Evolutionary conservation across 306 rosid species (phyloP).

Genomic region (Ziziphus jujuba): DNA sequence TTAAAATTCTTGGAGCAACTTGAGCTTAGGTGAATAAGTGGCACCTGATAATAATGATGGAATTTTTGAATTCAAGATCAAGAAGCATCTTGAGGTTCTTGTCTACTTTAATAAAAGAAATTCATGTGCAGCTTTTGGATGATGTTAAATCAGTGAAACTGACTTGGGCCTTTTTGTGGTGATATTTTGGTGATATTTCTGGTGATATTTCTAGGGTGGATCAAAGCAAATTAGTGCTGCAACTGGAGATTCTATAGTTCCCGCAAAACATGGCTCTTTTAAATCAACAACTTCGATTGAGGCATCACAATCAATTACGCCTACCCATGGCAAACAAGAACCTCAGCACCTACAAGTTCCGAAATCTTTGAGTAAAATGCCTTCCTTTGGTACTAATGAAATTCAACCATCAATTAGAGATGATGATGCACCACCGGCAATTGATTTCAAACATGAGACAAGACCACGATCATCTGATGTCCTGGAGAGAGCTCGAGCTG

Average conservation of each 20-base stretch:
- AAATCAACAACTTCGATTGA: constrained; percentile 31
- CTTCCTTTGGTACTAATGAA: constrained; percentile 35
- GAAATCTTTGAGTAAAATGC: constrained; percentile 36
- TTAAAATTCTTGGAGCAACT: too few relatives aligned
- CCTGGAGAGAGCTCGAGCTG: constrained; percentile 78
- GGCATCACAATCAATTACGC: constrained; percentile 26
- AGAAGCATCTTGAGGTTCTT: neutral
- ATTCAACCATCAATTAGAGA: constrained; percentile 51
- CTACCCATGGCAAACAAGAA: constrained; percentile 36
- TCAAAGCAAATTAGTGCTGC: constrained; percentile 49
- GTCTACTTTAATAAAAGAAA: constrained; percentile 1
- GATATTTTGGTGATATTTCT: constrained; percentile 1
- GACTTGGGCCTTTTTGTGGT: neutral
- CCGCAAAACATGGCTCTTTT: constrained; percentile 38
- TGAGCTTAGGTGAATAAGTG: too few relatives aligned
- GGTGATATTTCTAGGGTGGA: constrained; percentile 58
- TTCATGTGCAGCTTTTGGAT: neutral
- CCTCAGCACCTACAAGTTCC: constrained; percentile 41
- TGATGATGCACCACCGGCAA: constrained; percentile 21
- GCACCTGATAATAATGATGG: too few relatives aligned
- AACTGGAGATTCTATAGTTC: constrained; percentile 40
- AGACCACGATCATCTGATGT: constrained; percentile 52
- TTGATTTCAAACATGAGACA: constrained; percentile 41
- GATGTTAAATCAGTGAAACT: neutral
- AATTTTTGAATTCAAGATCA: too few relatives aligned